A percentile compares a stretch with the other conserved stretches of the same genome.
Conservation (phyloP, 106 monocot genomes). For the Chionographis japonica region DNA sequence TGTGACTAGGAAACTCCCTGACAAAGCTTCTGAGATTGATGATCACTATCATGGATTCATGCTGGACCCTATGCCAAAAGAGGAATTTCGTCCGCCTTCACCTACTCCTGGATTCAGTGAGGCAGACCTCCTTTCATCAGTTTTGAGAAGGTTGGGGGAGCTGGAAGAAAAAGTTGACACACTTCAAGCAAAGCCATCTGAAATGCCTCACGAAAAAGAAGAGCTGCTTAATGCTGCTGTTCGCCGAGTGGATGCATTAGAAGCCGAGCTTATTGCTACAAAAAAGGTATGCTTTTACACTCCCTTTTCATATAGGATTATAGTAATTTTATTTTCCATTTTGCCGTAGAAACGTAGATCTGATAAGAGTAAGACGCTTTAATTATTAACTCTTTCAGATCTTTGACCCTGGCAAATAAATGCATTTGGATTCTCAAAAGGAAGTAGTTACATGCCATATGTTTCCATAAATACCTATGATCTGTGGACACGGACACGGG, state of each 20-base stretch:
- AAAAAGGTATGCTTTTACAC: conserved; percentile 48
- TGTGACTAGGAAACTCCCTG: conserved; percentile 22
- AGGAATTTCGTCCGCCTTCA: conserved; percentile 49
- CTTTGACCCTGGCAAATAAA: too few relatives aligned
- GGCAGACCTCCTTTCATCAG: conserved; percentile 30
- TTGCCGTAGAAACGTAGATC: too few relatives aligned
- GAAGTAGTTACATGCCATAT: too few relatives aligned
- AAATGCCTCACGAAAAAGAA: conserved; percentile 79
- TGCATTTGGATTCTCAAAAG: too few relatives aligned
- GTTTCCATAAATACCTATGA: too few relatives aligned
- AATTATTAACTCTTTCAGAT: too few relatives aligned
- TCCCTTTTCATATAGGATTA: background rate
- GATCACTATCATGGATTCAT: conserved; percentile 2
- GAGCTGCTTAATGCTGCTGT: conserved; percentile 77
- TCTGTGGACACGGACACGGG: too few relatives aligned
- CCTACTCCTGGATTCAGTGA: conserved; percentile 42
- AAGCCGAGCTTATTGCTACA: conserved; percentile 85
- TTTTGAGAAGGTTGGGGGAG: conserved; percentile 59
- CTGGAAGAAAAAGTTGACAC: conserved; percentile 64
- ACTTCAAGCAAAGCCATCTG: conserved; percentile 58
- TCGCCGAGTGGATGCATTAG: conserved; percentile 82
- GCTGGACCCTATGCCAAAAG: conserved; percentile 15
- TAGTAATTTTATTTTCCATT: background rate
- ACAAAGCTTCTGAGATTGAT: conserved; percentile 5
- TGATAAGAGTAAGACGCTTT: too few relatives aligned